Evolutionary conservation across 1,284 basidiomycete species (phyloP).

Genomic region (Cutaneotrichosporon cyanovorans): DNA sequence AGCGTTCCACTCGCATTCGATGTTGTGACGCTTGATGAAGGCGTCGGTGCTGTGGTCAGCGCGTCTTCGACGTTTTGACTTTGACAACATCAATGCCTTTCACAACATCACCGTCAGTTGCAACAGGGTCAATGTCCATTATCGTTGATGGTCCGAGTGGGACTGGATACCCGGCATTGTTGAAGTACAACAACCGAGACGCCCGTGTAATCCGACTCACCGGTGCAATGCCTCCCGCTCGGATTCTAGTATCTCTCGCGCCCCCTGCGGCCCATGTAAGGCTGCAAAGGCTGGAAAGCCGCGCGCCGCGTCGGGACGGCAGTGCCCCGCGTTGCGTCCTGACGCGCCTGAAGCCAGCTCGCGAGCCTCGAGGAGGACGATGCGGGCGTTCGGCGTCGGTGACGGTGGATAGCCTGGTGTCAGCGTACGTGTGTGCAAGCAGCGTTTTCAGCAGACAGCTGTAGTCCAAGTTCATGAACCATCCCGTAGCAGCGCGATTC

Average conservation of each 20-base stretch:
- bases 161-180: too few relatives aligned
- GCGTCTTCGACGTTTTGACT: too few relatives aligned
- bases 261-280: constrained; percentile 27
- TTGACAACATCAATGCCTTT: too few relatives aligned
- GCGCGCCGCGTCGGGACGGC: constrained; percentile 33
- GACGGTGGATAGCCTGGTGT: too few relatives aligned
- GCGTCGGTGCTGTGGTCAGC: constrained; percentile 11
- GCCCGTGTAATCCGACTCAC: background rate
- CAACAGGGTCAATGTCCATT: too few relatives aligned
- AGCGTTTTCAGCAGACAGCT: too few relatives aligned
- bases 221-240: constrained; percentile 4
- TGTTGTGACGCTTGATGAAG: constrained; percentile 24
- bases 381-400: constrained; percentile 11
- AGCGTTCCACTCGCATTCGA: constrained; percentile 35
- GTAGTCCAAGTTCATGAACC: too few relatives aligned
- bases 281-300: constrained; percentile 30
- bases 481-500: too few relatives aligned
- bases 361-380: constrained; percentile 40
- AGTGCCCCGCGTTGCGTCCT: constrained; percentile 42
- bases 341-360: constrained; percentile 39
- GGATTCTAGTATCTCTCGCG: constrained; percentile 12
- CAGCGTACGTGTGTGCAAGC: too few relatives aligned
- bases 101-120: too few relatives aligned
- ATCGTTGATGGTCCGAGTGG: too few relatives aligned
- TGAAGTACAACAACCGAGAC: too few relatives aligned